Evolutionary conservation across 148 eudicot species (phyloP).

Genomic region (Fallopia convolvulus): DNA sequence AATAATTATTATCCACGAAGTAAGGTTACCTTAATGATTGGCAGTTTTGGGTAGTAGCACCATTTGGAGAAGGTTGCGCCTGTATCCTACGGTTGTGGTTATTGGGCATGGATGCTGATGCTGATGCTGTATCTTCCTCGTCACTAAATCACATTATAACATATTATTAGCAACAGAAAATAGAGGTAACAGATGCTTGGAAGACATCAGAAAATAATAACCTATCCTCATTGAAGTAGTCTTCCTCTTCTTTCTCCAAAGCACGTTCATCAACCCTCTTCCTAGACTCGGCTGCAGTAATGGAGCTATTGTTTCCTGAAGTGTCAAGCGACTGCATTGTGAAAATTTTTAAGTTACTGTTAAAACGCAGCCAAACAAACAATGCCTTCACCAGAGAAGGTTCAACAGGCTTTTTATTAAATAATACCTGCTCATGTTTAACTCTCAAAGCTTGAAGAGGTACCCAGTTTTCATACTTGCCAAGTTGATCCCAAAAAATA

Average conservation of each 20-base stretch:
- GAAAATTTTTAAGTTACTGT: background rate
- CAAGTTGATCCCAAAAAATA: constrained; percentile 77
- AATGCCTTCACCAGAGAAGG: background rate
- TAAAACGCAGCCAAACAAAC: constrained; percentile 1
- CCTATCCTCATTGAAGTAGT: constrained; percentile 96
- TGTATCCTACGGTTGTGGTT: constrained; percentile 26
- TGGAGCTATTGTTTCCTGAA: constrained; percentile 35
- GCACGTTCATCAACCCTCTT: constrained; percentile 81
- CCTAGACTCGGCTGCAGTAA: constrained; percentile 44
- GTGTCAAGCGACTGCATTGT: constrained; percentile 61
- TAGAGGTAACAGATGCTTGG: background rate
- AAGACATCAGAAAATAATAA: constrained; percentile 12
- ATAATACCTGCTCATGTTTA: constrained; percentile 84
- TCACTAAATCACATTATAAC: constrained; percentile 43
- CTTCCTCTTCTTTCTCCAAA: constrained; percentile 96
- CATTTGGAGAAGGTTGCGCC: constrained; percentile 50
- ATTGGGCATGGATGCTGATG: constrained; percentile 42
- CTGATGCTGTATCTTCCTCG: constrained; percentile 94
- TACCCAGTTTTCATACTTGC: constrained; percentile 50
- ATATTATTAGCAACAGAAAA: background rate
- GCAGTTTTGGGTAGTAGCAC: constrained; percentile 34
- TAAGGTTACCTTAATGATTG: constrained; percentile 48
- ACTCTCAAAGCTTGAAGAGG: constrained; percentile 58
- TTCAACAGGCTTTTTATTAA: background rate
- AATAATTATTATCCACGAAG: background rate